These are phyloP conservation scores for Knufia fluminis DNA, from an alignment of 2,329 filamentous ascomycete species.

Conservation along the genomic window DNA sequence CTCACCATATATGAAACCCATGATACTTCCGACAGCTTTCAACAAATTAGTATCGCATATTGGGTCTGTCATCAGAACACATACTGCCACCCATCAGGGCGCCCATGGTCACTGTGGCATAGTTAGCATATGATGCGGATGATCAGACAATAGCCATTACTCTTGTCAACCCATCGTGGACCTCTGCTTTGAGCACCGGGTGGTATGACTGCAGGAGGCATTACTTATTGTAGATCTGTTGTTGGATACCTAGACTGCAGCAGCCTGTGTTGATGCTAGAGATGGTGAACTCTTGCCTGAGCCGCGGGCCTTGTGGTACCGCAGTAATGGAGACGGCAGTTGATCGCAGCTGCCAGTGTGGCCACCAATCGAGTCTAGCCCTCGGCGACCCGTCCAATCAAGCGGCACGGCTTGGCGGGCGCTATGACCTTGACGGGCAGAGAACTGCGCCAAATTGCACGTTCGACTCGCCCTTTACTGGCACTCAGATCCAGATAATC, in stretches of 20 bases:
- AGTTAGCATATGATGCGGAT: conserved; percentile 25
- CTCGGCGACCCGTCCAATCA: neutral
- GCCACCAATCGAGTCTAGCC: conserved; percentile 2
- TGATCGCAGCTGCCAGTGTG: conserved; percentile 5
- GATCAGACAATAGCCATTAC: conserved; percentile 37
- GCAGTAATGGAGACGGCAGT: neutral
- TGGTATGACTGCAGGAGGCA: conserved; percentile 25
- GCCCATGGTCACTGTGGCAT: conserved; percentile 78
- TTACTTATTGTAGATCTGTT: conserved; percentile 15
- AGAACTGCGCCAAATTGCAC: conserved; percentile 9
- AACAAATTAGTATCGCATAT: conserved; percentile 18
- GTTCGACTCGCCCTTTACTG: conserved; percentile 7
- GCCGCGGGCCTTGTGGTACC: neutral
- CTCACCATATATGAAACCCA: conserved; percentile 94
- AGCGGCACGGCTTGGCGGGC: conserved; percentile 7
- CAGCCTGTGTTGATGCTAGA: neutral
- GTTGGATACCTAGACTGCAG: too few species aligned
- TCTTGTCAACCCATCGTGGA: conserved; percentile 62
- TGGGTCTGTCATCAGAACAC: conserved; percentile 31
- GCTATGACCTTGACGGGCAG: conserved; percentile 7
- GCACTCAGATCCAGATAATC: neutral
- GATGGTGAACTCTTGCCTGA: neutral
- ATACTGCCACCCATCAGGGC: conserved; percentile 97
- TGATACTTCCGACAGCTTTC: conserved; percentile 84
- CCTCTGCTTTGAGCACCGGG: conserved; percentile 33